phyloP scores from a whole-genome alignment of 257 asterid genomes.

The Nicotiana paniculata region DNA sequence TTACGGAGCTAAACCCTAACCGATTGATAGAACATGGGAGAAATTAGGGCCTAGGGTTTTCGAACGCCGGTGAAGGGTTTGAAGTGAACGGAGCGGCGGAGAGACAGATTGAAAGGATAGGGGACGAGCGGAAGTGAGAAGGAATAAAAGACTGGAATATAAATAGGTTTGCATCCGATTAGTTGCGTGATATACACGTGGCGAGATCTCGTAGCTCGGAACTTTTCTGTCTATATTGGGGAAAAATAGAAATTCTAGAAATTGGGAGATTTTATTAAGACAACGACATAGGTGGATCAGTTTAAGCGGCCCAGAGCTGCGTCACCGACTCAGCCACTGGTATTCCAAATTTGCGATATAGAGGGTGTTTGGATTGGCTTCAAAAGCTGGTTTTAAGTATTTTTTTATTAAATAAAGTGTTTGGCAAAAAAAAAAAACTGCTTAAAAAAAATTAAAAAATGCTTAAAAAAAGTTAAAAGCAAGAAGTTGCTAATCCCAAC shows the following conservation, averaged over 20 bases:
- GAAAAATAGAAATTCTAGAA: background rate
- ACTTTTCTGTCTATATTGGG: background rate
- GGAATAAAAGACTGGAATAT: constrained; percentile 33
- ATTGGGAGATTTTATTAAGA: background rate
- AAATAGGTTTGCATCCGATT: constrained; percentile 54
- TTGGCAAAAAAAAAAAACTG: too few relatives aligned
- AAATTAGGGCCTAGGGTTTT: constrained; percentile 20
- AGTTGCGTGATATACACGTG: constrained; percentile 25
- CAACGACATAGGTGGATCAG: background rate
- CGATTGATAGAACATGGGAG: background rate
- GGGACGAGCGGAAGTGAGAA: constrained; percentile 28
- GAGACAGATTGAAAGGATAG: background rate
- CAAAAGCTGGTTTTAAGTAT: too few relatives aligned
- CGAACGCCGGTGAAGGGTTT: constrained; percentile 9
- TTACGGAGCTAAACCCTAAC: background rate
- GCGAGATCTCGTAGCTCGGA: constrained; percentile 6
- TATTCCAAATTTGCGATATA: too few relatives aligned
- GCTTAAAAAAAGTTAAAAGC: too few relatives aligned
- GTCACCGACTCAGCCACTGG: background rate
- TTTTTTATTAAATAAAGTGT: too few relatives aligned
- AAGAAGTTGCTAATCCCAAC: too few relatives aligned
- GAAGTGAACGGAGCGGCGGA: constrained; percentile 10
- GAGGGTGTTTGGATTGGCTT: too few relatives aligned
- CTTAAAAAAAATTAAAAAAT: too few relatives aligned
- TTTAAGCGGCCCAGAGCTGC: background rate